Evolutionary conservation across 1,139 yeast genomes (phyloP).

Genomic region (Zygoascus hellenicus): DNA sequence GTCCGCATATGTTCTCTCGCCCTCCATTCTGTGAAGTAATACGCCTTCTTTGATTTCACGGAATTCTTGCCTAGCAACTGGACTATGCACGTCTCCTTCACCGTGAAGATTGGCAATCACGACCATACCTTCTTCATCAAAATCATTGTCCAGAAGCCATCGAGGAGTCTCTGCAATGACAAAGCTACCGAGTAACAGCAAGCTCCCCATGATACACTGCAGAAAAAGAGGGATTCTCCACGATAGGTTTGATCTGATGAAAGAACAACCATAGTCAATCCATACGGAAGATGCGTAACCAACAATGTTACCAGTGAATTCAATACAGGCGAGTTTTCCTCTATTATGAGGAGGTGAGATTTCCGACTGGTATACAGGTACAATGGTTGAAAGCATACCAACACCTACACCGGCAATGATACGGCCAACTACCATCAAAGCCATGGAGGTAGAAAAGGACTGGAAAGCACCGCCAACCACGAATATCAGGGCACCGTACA

Average conservation of each 20-base stretch:
- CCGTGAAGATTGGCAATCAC: constrained; percentile 80
- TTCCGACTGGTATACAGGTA: constrained; percentile 92
- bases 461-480: constrained; percentile 78
- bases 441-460: constrained; percentile 48
- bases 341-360: constrained; percentile 85
- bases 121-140: constrained; percentile 79
- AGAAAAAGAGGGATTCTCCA: constrained; percentile 79
- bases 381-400: constrained; percentile 84
- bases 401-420: constrained; percentile 82
- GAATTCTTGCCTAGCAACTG: constrained; percentile 60
- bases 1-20: constrained; percentile 62
- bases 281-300: constrained; percentile 87
- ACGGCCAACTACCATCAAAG: constrained; percentile 62
- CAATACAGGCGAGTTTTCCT: constrained; percentile 85
- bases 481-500: constrained; percentile 76
- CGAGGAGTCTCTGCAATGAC: constrained; percentile 83
- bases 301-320: constrained; percentile 83
- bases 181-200: constrained; percentile 65
- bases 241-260: constrained; percentile 47
- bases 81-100: constrained; percentile 51
- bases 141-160: constrained; percentile 83
- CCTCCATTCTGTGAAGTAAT: constrained; percentile 69
- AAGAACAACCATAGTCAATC: constrained; percentile 82
- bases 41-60: constrained; percentile 79
- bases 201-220: constrained; percentile 69